Base-by-base conservation (phyloP, 139 green algal species). In the Chlamydomonas sp. region DNA sequence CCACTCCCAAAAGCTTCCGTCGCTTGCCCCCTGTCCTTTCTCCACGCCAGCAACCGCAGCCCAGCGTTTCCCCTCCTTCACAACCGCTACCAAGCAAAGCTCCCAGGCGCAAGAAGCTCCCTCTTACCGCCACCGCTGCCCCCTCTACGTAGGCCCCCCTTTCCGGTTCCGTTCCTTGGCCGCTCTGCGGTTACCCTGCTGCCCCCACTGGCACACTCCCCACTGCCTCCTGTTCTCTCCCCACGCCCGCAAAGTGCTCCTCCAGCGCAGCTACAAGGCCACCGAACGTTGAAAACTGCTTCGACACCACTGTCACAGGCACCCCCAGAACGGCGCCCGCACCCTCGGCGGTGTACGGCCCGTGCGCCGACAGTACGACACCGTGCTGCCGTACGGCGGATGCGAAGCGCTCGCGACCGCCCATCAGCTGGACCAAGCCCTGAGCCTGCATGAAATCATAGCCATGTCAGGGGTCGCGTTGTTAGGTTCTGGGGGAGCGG, bases 281-380 rank as follows among this genome's bases (percentile, higher is more conserved):
- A 58, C 92, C 78, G 69, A 96, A 96, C 14, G 84, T 93, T 2
- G 77, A 80, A 58, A 93, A 96, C 87, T 90, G 89, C 1, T 77
- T 59, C 14, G 87, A 93, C 18, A 96, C 87, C 1, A 84, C 62
- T 0, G 64, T n/a, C 71, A 95, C 91, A 3, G 77, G 75, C 66
- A 95, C 64, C 0, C 88, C 93, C 86, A 94, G 83, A 49, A 93
- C 89, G 2, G 86, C 79, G 0, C 69, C 88, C 10, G 83, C 94
- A 2, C 94, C 94, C 4, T 84, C 91, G n/a, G 95, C 95, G 2
- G 95, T 97, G 90, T 95, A 96, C 0, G 94, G 94, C 7, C 95
- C 95, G 77, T 97, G 95, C 15, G 95, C 95, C 59, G 95, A 93
- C 71, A 97, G 90, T 59, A 93, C 1, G 61, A 94, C 83, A 20